Base-by-base conservation (phyloP, 169 alveolate species). In the Plasmodium fragile region DNA sequence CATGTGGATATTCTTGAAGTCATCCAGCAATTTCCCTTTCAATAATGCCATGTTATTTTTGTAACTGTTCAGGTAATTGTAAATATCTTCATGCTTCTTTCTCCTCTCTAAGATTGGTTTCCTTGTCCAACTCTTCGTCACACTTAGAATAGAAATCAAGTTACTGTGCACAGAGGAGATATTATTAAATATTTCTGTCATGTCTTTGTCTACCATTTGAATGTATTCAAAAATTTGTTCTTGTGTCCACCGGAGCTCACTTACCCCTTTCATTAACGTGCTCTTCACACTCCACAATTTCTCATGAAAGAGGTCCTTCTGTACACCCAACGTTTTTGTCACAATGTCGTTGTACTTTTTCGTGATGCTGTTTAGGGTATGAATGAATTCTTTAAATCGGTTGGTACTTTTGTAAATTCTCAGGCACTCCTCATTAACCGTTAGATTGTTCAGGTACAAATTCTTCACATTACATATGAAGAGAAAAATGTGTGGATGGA, bases 51-150 rank as follows among this genome's bases (percentile, higher is more conserved):
- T 90, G 71, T 30, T 97, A 94, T 82, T 95, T 69, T 52, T 95
- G 94, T 75, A 96, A 82, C 81, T 94, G 92, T 82, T 96, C 97
- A 59, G 95, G 94, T 96, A 89, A 22, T 39, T 89, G 25, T 89
- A 89, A 25, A 89, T 78, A 28, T 89, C 94, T 89, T 89, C 94
- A 4, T 97, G 97, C 82, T 95, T 97, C 83, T 92, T 93, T 43
- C 96, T 96, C 91, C 97, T 96, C 80, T 97, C 98, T 28, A 96
- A 93, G 11, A 97, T 95, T 53, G 97, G 95, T 79, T 80, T 95
- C 83, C 75, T 78, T 2, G 71, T 25, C 87, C 94, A 78, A 10
- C 82, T 25, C 0, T 59, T 77, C 22, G 94, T 78, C 45, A 89
- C 28, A 78, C 81, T 89, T 25, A 89, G 81, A 6, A 89, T 78